phyloP scores from a whole-genome alignment of 352 stramenopile genomes.

The Pythium oligandrum region DNA sequence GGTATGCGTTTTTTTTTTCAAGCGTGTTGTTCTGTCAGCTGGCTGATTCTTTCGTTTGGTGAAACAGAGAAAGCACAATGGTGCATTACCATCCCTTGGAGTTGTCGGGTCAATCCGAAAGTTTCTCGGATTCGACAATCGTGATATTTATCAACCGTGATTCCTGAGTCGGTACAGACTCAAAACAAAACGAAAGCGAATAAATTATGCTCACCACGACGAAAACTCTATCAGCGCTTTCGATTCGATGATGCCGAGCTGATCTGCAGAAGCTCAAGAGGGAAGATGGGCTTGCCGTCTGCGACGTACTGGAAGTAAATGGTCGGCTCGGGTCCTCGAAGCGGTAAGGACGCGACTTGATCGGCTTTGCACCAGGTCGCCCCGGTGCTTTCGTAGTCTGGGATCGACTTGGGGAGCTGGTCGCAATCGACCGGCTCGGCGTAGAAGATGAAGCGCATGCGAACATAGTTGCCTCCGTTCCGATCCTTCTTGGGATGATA shows the following conservation, averaged over 20 bases:
- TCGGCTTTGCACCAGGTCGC: slow-evolving; percentile 74
- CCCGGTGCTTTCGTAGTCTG: slow-evolving; percentile 82
- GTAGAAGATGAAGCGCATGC: slow-evolving; percentile 86
- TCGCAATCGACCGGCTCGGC: slow-evolving; percentile 72
- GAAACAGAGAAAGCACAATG: slow-evolving; percentile 60
- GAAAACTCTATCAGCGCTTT: slow-evolving; percentile 4
- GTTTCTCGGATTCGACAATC: slow-evolving; percentile 54
- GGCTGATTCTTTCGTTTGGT: not conserved
- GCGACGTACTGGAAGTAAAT: slow-evolving; percentile 76
- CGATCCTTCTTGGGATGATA: slow-evolving; percentile 83
- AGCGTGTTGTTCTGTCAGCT: not conserved
- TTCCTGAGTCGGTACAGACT: not conserved
- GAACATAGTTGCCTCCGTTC: slow-evolving; percentile 61
- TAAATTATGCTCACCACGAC: slow-evolving; percentile 2
- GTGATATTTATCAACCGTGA: slow-evolving; percentile 39
- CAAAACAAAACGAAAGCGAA: not conserved
- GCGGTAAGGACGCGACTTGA: slow-evolving; percentile 56
- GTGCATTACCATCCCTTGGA: slow-evolving; percentile 41
- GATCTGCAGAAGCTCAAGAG: slow-evolving; percentile 70
- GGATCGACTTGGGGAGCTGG: slow-evolving; percentile 80
- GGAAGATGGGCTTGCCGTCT: slow-evolving; percentile 62
- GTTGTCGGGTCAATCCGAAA: slow-evolving; percentile 60
- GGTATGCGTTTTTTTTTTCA: slow-evolving; percentile 17
- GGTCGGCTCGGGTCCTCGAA: slow-evolving; percentile 68
- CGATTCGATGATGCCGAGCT: slow-evolving; percentile 28